Percentiles rank a stretch among this genome's conserved stretches.
These are phyloP conservation scores for Balakata baccata DNA, from an alignment of 345 rosid species.

Conservation along the genomic window DNA sequence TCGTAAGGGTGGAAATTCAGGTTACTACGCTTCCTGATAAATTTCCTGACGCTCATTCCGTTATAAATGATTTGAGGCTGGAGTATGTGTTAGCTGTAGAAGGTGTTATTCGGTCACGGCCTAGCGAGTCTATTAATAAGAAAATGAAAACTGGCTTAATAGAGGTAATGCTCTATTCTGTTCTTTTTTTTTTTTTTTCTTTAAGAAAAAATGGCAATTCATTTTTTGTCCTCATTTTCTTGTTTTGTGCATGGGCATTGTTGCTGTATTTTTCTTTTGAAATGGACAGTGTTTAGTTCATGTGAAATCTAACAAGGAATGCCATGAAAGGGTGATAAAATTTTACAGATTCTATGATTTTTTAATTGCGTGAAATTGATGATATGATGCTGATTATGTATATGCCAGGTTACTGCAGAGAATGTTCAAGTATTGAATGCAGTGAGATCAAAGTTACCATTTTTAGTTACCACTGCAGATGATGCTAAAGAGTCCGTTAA, in stretches of 20 bases:
- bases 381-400: conserved; percentile 16
- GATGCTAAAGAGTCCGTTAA: conserved; percentile 70
- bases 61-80: conserved; percentile 65
- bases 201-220: background rate
- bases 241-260: background rate
- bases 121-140: conserved; percentile 69
- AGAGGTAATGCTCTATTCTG: conserved; percentile 44
- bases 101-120: conserved; percentile 71
- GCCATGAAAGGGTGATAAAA: background rate
- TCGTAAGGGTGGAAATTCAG: conserved; percentile 28
- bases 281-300: background rate
- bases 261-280: background rate
- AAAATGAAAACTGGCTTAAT: conserved; percentile 78
- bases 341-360: background rate
- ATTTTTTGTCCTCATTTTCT: background rate
- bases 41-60: conserved; percentile 73
- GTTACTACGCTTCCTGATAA: conserved; percentile 76
- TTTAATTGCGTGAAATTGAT: background rate
- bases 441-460: conserved; percentile 81
- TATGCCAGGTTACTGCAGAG: conserved; percentile 73
- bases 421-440: conserved; percentile 74
- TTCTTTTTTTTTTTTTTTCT: no score
- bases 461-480: conserved; percentile 73
- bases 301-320: background rate
- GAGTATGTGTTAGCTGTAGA: conserved; percentile 81